Evolutionary conservation across 108 stramenopile genomes (phyloP), one percentile per base, ranked within the genome.

Genomic region (Nitzschia sp.): DNA sequence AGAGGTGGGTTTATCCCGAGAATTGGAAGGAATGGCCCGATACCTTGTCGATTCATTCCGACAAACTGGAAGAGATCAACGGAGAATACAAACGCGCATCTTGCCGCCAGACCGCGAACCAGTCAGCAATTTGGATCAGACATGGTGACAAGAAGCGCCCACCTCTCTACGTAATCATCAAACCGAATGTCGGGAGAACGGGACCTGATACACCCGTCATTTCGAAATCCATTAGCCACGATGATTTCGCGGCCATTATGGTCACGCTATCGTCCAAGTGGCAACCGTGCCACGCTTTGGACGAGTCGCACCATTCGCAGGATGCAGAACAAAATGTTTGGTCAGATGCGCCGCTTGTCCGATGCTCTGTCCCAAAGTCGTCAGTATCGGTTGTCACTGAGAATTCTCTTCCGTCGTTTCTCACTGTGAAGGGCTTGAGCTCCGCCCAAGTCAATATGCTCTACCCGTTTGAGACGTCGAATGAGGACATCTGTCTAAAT

Each of bases 11-110:
- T 21, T 89, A 85, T 35, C 65, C 82, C 15, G 41, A 80, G 13
- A 78, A 80, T 30, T 90, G 85, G 85, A 67, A 85, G 52, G 73
- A 70, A 9, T 90, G 85, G 85, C 88, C 88, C 13, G 15, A 60
- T 28, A 57, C 45, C 52, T 61, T 88, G 30, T 50, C 19, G 5
- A 59, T 86, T 25, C 19, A 55, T 3, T 64, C 36, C 17, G 41
- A 52, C 19, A 34, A 35, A 22, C 13, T 36, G 27, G 16, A 50
- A 19, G 29, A 32, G 19, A 30, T 59, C 19, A 38, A 22, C 13
- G 83, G 86, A 26, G 67, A 28, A 11, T 87, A 87, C 58, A 36
- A 44, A 19, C 77, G 79, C 27, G 64, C 63, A 1, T 41, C 33
- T n/a, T 87, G 86, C 50, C 52, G 66, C n/a, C 82, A 84, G 35